Evolutionary conservation across 257 asterid genomes (phyloP), one percentile per base, ranked within the genome.

Genomic region (Prunella vulgaris): DNA sequence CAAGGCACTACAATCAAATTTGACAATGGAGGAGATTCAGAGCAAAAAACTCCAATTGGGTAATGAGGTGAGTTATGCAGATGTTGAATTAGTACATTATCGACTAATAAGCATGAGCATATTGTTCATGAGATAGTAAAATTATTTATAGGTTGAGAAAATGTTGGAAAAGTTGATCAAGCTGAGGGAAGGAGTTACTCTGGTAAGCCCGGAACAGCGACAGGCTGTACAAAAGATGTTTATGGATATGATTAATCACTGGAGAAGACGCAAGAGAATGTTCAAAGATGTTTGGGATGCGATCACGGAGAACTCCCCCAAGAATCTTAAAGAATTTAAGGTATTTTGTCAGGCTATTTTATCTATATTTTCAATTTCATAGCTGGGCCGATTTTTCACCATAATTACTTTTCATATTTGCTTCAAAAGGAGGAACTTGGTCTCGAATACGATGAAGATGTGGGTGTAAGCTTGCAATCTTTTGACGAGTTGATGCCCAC

Each of bases 221-320:
- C 82, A 81, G 79, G 84, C 86, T 66, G 92, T 89, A 68, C 93
- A 86, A 66, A 82, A 79, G 63, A 56, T 71, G 72, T 91, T 77
- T 71, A 66, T 49, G 5, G 87, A 85, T 22, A 75, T 75, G 75
- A 60, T 85, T 20, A 89, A 68, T 74, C 97, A 91, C 48, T 89
- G 99, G 99, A 85, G 84, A 82, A 86, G 68, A 72, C 93, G 97
- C 52, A 94, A 94, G 89, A 86, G 97, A 77, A 94, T 91, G 97
- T 94, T 82, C 80, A 91, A 75, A 80, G 99, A 89, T 70, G 25
- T 91, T 17, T 94, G 99, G 99, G 93, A 88, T 75, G 93, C 96
- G 66, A 89, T 94, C 42, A 94, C 97, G 4, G 96, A 91, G 77
- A 94, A 89, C 74, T 93, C 96, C 12, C 97, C 99, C 12, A 93